Evolutionary conservation across 768 basidiomycete genomes (phyloP), one percentile per base, ranked within the genome.

Genomic region (Rhizopogon vinicolor): DNA sequence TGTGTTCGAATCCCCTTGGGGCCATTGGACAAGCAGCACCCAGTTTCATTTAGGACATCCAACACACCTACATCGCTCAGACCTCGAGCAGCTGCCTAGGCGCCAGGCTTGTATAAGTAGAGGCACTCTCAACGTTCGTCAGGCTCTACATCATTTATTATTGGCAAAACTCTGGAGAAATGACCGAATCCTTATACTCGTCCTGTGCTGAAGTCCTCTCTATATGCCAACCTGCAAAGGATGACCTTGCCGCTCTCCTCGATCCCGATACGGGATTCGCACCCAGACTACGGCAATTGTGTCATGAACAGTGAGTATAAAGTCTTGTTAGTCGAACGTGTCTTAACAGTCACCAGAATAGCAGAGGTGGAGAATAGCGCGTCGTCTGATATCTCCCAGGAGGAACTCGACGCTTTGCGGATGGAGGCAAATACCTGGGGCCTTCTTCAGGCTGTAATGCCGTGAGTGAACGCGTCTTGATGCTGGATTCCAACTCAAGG

Each of bases 401-500:
- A 82, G 28, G 86, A 88, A 61, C 60, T 86, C 0, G 85, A 87
- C 25, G 72, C 83, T 1, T 68, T 91, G 52, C 76, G 80, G 9
- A 75, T 93, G 67, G 91, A 94, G 65, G 78, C 83, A 44, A 86
- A 87, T 67, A 92, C 92, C 1, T 95, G 92, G 92, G 80, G 78
- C 0, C 76, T 94, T 2, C 66, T 93, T 1, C 91, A 93, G 65
- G 83, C 84, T 3, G 74, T 94, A 44, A 81, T 86, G 79, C 83
- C 88, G 84, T 88, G 65, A 63, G 86, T 82, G 19, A 28, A 42
- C 28, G 33, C 46, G 13, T 62, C 51, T 16, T 44, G 44, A 12
- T 44, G 41, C 41, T 16, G 29, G 7, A 44, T 51, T 50, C 31
- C 22, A 44, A 10, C n/a, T 43, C 31, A 43, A 45, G 44, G 22